Base-by-base conservation (phyloP, 108 stramenopile genomes). In the Nitzschia palea region DNA sequence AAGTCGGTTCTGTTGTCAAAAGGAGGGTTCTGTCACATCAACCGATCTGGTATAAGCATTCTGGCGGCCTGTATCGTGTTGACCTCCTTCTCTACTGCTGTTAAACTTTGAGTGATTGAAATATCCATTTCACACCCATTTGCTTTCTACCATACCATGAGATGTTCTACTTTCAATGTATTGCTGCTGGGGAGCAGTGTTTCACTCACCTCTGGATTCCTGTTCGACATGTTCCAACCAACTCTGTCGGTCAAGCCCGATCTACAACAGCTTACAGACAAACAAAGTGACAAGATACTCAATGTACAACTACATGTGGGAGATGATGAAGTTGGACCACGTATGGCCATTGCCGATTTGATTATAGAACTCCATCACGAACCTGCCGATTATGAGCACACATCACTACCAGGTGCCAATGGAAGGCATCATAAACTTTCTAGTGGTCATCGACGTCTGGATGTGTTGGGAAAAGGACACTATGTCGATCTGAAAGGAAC, bases 401-500 rank as follows among this genome's bases (percentile, higher is more conserved):
- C 60, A 12, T 20, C 52, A 23, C 45, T 88, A 42, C 87, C 88
- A 1, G 88, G 88, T 26, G 72, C 73, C n/a, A 30, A 89, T 37
- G 85, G 88, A 9, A 80, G 82, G 2, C 75, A 86, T 48, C 80
- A 83, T 31, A 65, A 79, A 32, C 76, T 86, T 37, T 80, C 78
- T 33, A 77, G 75, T 29, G 88, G 88, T 4, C 48, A 70, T 6
- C 79, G 65, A 35, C 34, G 55, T 1, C 35, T 80, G 35, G 61
- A 71, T 43, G 47, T 86, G 0, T 52, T 77, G 12, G 57, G 71
- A 10, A 35, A 72, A 15, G 84, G 82, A 2, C 68, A 54, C 20
- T 83, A 68, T 56, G 55, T 86, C 12, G 71, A 75, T 43, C 50
- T 82, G 48, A 43, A 55, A 0, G 88, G 88, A n/a, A 65, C 56